These are phyloP conservation scores for Pichia cactophila DNA, from an alignment of 1,139 yeast species.

Conservation along the genomic window DNA sequence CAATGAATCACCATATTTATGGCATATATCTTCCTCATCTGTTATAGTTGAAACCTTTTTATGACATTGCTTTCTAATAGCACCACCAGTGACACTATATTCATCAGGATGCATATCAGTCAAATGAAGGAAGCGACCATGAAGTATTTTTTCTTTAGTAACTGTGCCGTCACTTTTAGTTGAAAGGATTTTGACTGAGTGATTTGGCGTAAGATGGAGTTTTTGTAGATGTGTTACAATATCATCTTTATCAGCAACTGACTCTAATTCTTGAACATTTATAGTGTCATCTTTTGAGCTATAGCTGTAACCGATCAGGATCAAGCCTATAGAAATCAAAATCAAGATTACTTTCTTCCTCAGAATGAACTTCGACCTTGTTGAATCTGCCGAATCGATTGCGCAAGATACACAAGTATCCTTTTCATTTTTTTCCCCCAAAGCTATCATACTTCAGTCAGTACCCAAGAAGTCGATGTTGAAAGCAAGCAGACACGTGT, in stretches of 20 bases:
- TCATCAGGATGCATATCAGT: constrained; percentile 86
- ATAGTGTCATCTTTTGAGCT: no score
- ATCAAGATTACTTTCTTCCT: background rate
- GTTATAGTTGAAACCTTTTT: constrained; percentile 26
- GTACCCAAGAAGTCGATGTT: background rate
- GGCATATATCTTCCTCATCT: constrained; percentile 32
- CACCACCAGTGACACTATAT: constrained; percentile 48
- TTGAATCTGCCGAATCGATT: background rate
- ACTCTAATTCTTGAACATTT: background rate
- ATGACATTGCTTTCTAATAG: constrained; percentile 52
- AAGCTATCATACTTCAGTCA: background rate
- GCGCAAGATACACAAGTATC: background rate
- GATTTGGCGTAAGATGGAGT: constrained; percentile 33
- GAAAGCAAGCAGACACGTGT: background rate
- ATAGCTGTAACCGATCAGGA: background rate
- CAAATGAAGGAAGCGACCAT: constrained; percentile 75
- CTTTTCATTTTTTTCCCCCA: background rate
- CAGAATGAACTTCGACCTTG: background rate
- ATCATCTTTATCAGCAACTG: constrained; percentile 8
- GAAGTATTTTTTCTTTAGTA: constrained; percentile 20
- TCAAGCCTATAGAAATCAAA: background rate
- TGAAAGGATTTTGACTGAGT: constrained; percentile 22
- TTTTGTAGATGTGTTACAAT: constrained; percentile 9
- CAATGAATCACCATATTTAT: constrained; percentile 68
- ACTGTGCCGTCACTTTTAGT: constrained; percentile 7